Conservation (phyloP, 2,329 filamentous ascomycete genomes). For the Fusarium oxysporum region DNA sequence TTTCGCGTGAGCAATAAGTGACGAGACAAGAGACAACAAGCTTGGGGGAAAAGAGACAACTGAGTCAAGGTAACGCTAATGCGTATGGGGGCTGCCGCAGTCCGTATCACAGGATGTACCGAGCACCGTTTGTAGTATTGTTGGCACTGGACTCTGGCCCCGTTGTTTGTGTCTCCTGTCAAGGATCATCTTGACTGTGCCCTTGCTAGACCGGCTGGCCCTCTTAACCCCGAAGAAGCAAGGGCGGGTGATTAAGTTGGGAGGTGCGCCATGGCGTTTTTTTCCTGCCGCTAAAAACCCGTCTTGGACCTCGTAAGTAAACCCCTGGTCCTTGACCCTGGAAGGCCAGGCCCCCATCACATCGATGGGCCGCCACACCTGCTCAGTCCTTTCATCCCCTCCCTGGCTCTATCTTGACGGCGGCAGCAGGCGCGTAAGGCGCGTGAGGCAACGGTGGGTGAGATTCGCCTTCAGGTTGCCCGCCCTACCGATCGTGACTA, state of each 20-base stretch:
- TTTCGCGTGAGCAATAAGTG: conserved; percentile 32
- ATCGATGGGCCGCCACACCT: conserved; percentile 15
- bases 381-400: conserved; percentile 8
- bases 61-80: conserved; percentile 39
- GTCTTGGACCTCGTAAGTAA: conserved; percentile 14
- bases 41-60: conserved; percentile 47
- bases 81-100: conserved; percentile 22
- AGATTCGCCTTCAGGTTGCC: conserved; percentile 39
- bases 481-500: conserved; percentile 38
- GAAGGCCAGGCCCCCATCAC: conserved; percentile 15
- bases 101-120: conserved; percentile 40
- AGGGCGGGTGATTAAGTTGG: conserved; percentile 7
- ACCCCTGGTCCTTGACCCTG: conserved; percentile 8
- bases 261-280: conserved; percentile 24
- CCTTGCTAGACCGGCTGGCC: conserved; percentile 3
- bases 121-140: conserved; percentile 38
- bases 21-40: conserved; percentile 46
- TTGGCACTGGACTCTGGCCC: conserved; percentile 35
- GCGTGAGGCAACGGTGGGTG: conserved; percentile 38
- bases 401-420: conserved; percentile 11
- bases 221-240: conserved; percentile 12
- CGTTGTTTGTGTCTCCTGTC: conserved; percentile 7
- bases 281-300: conserved; percentile 12
- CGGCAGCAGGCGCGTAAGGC: conserved; percentile 42
- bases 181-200: conserved; percentile 23